A percentile compares a stretch with the other conserved stretches of the same genome.
These are phyloP conservation scores for Yamadazyma atmosphaerica DNA, from an alignment of 1,139 yeast genomes.

Conservation along the genomic window DNA sequence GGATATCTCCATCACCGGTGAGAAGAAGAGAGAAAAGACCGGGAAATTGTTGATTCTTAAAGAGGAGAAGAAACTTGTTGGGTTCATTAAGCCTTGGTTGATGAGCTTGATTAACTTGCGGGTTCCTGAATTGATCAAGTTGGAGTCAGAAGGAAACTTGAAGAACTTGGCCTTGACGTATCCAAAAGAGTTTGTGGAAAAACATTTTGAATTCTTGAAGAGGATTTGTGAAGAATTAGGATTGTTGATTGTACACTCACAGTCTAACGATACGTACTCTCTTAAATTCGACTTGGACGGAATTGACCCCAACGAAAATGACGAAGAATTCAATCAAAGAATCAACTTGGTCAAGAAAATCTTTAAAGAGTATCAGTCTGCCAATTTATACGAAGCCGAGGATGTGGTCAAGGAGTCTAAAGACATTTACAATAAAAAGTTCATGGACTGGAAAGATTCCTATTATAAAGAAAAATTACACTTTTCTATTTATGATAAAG, in stretches of 20 bases:
- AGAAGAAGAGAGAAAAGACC: conserved; percentile 60
- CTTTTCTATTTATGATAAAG: conserved; percentile 59
- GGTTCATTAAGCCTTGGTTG: conserved; percentile 69
- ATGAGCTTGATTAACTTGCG: conserved; percentile 38
- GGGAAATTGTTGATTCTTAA: conserved; percentile 70
- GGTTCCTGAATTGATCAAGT: conserved; percentile 27
- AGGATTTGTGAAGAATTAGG: conserved; percentile 66
- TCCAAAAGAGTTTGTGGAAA: conserved; percentile 47
- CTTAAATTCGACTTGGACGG: conserved; percentile 76
- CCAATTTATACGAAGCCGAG: conserved; percentile 64
- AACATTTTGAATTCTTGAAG: conserved; percentile 59
- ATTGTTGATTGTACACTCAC: conserved; percentile 63
- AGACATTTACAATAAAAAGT: conserved; percentile 68
- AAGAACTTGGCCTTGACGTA: conserved; percentile 43
- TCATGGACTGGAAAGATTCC: conserved; percentile 75
- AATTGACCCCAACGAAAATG: conserved; percentile 60
- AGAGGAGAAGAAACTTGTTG: conserved; percentile 67
- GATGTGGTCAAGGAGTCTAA: conserved; percentile 62
- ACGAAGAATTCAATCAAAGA: conserved; percentile 60
- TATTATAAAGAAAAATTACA: conserved; percentile 80
- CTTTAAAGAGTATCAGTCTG: conserved; percentile 69
- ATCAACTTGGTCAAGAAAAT: conserved; percentile 40
- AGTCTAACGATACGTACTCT: conserved; percentile 51
- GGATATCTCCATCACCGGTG: conserved; percentile 73
- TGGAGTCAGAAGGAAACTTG: conserved; percentile 46